Evolutionary conservation across 2,329 filamentous ascomycete genomes (phyloP).

Genomic region (Pseudopyrenochaeta lycopersici): DNA sequence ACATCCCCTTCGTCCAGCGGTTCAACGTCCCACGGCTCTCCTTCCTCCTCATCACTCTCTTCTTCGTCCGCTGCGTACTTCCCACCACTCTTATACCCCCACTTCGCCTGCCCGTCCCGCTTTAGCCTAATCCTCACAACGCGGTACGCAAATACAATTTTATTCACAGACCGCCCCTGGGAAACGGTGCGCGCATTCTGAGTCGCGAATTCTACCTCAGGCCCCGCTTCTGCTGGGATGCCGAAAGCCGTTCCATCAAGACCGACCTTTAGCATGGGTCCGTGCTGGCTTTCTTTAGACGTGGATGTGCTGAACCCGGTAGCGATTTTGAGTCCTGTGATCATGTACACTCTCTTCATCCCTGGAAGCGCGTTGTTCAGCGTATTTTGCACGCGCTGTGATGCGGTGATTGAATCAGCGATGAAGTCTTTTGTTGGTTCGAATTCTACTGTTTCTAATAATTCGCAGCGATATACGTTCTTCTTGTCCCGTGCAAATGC

Average conservation of each 20-base stretch:
- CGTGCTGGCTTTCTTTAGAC: neutral
- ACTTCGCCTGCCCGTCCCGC: neutral
- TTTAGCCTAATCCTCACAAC: constrained; percentile 2
- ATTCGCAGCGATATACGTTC: constrained; percentile 6
- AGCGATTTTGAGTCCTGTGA: constrained; percentile 6
- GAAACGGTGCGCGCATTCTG: neutral
- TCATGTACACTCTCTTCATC: constrained; percentile 5
- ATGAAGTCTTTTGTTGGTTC: constrained; percentile 4
- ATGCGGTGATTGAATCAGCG: constrained; percentile 1
- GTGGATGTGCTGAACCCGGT: constrained; percentile 1
- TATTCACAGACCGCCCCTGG: neutral
- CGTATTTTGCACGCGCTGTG: neutral
- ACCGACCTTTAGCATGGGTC: neutral
- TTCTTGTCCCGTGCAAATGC: constrained; percentile 1
- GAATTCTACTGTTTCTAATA: constrained; percentile 8
- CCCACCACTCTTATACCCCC: constrained; percentile 1
- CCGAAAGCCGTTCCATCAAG: neutral
- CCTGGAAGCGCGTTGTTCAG: neutral
- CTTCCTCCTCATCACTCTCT: neutral
- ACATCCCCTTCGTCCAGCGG: neutral
- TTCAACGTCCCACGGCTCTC: neutral
- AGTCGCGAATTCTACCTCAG: neutral
- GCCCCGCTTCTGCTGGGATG: neutral
- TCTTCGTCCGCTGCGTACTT: constrained; percentile 2
- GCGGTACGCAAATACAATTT: constrained; percentile 8